A percentile compares a stretch with the other conserved stretches of the same genome.
Conservation (phyloP, 2,329 filamentous ascomycete genomes). For the Calonectria ilicicola region DNA sequence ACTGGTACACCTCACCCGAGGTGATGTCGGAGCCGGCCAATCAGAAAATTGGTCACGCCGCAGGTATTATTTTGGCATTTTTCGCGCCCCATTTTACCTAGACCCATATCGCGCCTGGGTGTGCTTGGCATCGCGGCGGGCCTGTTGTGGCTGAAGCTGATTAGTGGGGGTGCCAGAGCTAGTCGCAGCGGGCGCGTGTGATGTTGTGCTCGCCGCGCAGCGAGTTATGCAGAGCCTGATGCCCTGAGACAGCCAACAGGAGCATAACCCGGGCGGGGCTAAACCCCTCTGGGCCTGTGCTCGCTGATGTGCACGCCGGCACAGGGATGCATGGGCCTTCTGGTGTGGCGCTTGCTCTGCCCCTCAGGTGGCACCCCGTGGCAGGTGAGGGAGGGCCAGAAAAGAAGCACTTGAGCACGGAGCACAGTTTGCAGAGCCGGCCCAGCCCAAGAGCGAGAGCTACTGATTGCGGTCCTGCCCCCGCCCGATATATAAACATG, state of each 20-base stretch:
- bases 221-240: conserved; percentile 29
- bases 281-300: conserved; percentile 31
- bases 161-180: conserved; percentile 29
- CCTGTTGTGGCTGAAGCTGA: conserved; percentile 43
- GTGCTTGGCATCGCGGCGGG: conserved; percentile 36
- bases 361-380: conserved; percentile 38
- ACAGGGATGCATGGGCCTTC: conserved; percentile 29
- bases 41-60: conserved; percentile 53
- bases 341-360: conserved; percentile 42
- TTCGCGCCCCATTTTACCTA: conserved; percentile 48
- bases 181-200: conserved; percentile 15
- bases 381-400: conserved; percentile 37
- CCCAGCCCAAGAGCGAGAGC: conserved; percentile 36
- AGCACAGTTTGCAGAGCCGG: conserved; percentile 21
- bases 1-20: conserved; percentile 48
- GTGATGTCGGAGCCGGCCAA: conserved; percentile 51
- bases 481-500: conserved; percentile 73
- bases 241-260: conserved; percentile 8
- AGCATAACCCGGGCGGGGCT: conserved; percentile 3
- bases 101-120: conserved; percentile 40
- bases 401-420: conserved; percentile 33
- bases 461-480: conserved; percentile 69
- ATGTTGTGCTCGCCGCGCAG: conserved; percentile 18
- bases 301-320: conserved; percentile 32
- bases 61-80: conserved; percentile 51